phyloP scores from a whole-genome alignment of 768 basidiomycete genomes.

The Trametes coccinea region DNA sequence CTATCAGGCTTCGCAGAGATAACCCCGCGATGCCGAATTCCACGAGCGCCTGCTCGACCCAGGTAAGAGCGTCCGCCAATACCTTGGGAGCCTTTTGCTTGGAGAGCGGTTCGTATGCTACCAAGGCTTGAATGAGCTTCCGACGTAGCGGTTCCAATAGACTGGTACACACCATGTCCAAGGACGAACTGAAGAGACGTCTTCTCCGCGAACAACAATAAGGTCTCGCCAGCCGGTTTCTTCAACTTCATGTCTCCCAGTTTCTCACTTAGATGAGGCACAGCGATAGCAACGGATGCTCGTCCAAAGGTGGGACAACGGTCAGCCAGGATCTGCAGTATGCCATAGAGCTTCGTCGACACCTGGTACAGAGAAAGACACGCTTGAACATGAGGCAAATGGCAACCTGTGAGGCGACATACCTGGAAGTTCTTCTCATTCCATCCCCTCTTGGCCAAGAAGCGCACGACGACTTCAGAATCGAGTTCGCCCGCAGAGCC shows the following conservation, averaged over 20 bases:
- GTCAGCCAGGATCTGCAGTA: constrained; percentile 72
- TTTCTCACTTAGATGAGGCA: constrained; percentile 87
- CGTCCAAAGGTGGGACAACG: constrained; percentile 81
- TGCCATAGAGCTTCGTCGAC: constrained; percentile 83
- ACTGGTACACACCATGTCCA: constrained; percentile 64
- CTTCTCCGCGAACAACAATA: constrained; percentile 85
- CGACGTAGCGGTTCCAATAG: neutral
- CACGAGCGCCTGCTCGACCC: constrained; percentile 81
- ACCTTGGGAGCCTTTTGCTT: constrained; percentile 99
- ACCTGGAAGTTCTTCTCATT: constrained; percentile 99
- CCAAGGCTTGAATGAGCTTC: neutral
- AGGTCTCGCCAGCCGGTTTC: constrained; percentile 89
- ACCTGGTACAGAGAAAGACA: constrained; percentile 52
- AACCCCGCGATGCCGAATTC: constrained; percentile 94
- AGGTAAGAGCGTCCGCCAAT: constrained; percentile 83
- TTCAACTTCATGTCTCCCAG: constrained; percentile 95
- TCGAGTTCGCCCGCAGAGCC: constrained; percentile 66
- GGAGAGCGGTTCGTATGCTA: constrained; percentile 85
- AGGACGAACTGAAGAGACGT: constrained; percentile 94
- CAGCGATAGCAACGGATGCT: constrained; percentile 78
- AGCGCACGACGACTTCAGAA: constrained; percentile 84
- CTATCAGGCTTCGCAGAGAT: constrained; percentile 80
- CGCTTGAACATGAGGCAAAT: constrained; percentile 1
- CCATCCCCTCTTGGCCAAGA: constrained; percentile 92
- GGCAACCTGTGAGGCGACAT: neutral